Percentiles rank a stretch among this genome's conserved stretches.
These are phyloP conservation scores for Suillus tomentosus DNA, from an alignment of 768 basidiomycete genomes.

Conservation along the genomic window DNA sequence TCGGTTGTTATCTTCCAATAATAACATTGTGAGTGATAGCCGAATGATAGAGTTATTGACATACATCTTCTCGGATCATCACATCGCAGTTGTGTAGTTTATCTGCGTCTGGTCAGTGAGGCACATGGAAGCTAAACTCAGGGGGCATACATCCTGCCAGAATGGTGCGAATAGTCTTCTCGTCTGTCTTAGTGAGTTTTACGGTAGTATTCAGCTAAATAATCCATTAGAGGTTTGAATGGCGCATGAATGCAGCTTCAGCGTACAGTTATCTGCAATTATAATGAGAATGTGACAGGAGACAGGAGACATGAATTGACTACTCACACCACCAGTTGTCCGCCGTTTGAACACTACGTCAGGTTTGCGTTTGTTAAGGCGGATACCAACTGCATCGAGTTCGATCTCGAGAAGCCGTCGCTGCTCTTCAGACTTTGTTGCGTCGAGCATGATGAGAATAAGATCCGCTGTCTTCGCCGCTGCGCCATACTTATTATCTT, in stretches of 20 bases:
- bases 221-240: background rate
- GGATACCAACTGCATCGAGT: constrained; percentile 94
- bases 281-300: constrained; percentile 13
- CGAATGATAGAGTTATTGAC: constrained; percentile 22
- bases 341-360: constrained; percentile 96
- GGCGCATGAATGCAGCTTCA: constrained; percentile 17
- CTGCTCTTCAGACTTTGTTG: constrained; percentile 93
- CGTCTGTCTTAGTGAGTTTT: constrained; percentile 92
- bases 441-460: constrained; percentile 91
- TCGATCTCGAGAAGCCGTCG: constrained; percentile 86
- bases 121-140: constrained; percentile 1
- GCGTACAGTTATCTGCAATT: constrained; percentile 65
- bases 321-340: constrained; percentile 85
- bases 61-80: constrained; percentile 97
- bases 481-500: constrained; percentile 27
- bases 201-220: constrained; percentile 83
- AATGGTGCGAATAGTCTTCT: constrained; percentile 92
- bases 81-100: constrained; percentile 95
- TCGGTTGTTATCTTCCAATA: constrained; percentile 80
- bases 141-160: constrained; percentile 74
- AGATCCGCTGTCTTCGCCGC: constrained; percentile 91
- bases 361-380: constrained; percentile 86
- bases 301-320: constrained; percentile 6
- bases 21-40: constrained; percentile 11
- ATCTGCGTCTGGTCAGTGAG: constrained; percentile 44